A percentile compares a stretch with the other conserved stretches of the same genome.
Evolutionary conservation across 305 asterid species (phyloP).

Genomic region (Fraxinus albicans): DNA sequence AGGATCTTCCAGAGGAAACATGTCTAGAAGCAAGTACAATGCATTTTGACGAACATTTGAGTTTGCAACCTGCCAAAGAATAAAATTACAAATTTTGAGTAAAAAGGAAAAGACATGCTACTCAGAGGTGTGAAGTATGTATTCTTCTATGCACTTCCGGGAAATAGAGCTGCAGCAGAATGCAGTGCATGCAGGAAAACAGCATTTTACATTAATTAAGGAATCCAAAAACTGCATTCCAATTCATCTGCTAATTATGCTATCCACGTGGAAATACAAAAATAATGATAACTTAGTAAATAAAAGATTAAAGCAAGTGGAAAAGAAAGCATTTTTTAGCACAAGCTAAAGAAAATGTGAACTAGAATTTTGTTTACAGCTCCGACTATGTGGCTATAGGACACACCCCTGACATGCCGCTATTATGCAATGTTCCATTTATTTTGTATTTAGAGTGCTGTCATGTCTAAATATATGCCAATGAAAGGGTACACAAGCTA

Average conservation of each 20-base stretch:
- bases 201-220: background rate
- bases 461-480: background rate
- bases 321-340: background rate
- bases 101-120: slow-evolving; percentile 6
- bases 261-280: slow-evolving; percentile 2
- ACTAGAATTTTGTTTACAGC: background rate
- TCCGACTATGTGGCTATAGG: background rate
- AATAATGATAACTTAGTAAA: background rate
- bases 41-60: slow-evolving; percentile 95
- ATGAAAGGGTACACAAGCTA: background rate
- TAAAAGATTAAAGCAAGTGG: background rate
- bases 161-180: background rate
- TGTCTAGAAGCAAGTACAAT: slow-evolving; percentile 75
- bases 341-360: slow-evolving; percentile 14
- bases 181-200: background rate
- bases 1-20: slow-evolving; percentile 94
- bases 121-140: background rate
- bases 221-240: background rate
- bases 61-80: slow-evolving; percentile 73
- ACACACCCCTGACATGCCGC: background rate
- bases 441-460: background rate
- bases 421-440: slow-evolving; percentile 8
- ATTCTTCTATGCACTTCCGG: background rate
- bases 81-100: background rate
- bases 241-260: slow-evolving; percentile 8